phyloP scores from a whole-genome alignment of 1,139 yeast species.

The Pichia sp. region DNA sequence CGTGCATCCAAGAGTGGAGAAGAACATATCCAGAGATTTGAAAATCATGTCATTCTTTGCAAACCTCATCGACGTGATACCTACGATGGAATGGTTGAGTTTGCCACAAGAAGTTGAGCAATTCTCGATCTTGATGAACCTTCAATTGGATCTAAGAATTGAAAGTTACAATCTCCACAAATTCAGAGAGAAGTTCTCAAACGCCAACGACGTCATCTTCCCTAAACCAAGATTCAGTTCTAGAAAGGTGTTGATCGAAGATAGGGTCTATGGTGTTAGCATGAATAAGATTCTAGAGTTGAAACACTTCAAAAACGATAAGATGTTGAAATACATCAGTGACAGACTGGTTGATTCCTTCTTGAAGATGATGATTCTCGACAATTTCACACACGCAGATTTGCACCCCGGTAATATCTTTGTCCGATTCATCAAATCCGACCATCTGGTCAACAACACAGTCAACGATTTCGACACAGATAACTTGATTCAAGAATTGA shows the following conservation, averaged over 20 bases:
- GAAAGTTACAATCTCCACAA: conserved; percentile 79
- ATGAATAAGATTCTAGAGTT: conserved; percentile 61
- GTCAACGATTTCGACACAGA: conserved; percentile 35
- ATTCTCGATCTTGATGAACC: conserved; percentile 78
- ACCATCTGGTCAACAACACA: conserved; percentile 8
- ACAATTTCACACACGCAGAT: conserved; percentile 95
- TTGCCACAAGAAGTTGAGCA: conserved; percentile 93
- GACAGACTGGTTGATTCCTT: conserved; percentile 90
- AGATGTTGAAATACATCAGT: conserved; percentile 72
- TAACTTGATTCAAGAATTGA: conserved; percentile 46
- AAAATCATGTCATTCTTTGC: conserved; percentile 85
- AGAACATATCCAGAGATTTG: conserved; percentile 74
- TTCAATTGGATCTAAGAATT: conserved; percentile 86
- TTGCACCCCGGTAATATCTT: conserved; percentile 96
- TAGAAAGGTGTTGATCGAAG: conserved; percentile 79
- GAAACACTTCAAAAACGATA: conserved; percentile 44
- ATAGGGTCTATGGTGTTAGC: conserved; percentile 78
- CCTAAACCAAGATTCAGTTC: conserved; percentile 79
- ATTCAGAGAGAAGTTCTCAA: conserved; percentile 62
- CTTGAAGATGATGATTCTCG: conserved; percentile 85
- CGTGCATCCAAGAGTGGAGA: conserved; percentile 81
- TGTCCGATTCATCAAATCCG: conserved; percentile 50
- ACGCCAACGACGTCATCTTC: conserved; percentile 66
- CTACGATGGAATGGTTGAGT: conserved; percentile 98
- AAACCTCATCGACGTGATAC: conserved; percentile 59